Evolutionary conservation across 2,329 filamentous ascomycete species (phyloP).

Genomic region (Stenocarpella maydis): DNA sequence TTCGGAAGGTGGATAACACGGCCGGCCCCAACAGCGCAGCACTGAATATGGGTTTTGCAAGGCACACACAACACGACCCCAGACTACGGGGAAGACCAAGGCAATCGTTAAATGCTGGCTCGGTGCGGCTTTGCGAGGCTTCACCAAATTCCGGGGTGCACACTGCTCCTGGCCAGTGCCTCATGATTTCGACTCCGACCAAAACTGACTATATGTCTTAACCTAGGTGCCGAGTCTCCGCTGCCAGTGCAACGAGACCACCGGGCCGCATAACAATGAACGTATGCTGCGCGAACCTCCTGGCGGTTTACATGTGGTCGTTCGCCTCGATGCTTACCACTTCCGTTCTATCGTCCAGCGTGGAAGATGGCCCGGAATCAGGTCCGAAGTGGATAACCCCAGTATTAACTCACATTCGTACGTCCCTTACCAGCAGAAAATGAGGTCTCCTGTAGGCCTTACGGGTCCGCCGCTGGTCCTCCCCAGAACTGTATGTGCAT

Average conservation of each 20-base stretch:
- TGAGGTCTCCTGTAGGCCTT: neutral
- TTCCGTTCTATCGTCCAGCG: neutral
- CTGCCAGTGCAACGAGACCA: neutral
- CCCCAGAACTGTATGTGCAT: too few relatives aligned
- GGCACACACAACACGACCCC: too few relatives aligned
- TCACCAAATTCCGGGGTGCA: neutral
- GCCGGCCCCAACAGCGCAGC: neutral
- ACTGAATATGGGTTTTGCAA: neutral
- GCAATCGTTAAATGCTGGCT: neutral
- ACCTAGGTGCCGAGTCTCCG: neutral
- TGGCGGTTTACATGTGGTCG: neutral
- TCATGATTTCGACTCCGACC: neutral
- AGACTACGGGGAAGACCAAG: neutral
- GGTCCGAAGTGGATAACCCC: neutral
- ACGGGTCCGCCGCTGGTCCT: too few relatives aligned
- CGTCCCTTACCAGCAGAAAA: neutral
- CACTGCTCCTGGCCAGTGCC: neutral
- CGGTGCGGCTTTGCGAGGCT: too few relatives aligned
- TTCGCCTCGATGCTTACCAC: neutral
- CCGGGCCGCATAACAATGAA: neutral
- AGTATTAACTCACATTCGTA: neutral
- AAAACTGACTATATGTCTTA: neutral
- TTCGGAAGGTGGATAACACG: neutral
- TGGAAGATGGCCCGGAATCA: neutral
- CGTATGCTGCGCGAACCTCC: neutral